phyloP scores from a whole-genome alignment of 106 monocot genomes.

The Dioscorea alata region DNA sequence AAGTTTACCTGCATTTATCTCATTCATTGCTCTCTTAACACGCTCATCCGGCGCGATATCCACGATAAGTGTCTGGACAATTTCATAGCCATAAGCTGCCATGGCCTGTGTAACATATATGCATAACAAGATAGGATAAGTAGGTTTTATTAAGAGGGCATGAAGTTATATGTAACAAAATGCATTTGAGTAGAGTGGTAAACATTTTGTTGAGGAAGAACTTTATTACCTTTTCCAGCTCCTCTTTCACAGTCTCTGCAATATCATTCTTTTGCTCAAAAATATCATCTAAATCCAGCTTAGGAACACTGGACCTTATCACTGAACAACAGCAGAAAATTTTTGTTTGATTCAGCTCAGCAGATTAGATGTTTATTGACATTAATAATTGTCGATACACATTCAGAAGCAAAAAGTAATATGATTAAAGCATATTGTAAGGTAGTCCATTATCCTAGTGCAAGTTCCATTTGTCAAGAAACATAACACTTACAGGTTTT shows the following conservation, averaged over 20 bases:
- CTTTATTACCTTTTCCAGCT: constrained; percentile 55
- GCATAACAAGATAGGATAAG: background rate
- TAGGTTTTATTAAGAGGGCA: background rate
- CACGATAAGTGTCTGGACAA: constrained; percentile 52
- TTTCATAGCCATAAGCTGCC: constrained; percentile 50
- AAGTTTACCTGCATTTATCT: constrained; percentile 50
- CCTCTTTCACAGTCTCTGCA: constrained; percentile 67
- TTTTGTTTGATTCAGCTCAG: no score
- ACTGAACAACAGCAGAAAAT: constrained; percentile 22
- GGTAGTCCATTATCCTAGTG: no score
- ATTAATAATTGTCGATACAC: no score
- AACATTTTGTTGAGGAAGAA: background rate
- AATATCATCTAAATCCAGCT: constrained; percentile 77
- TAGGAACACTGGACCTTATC: constrained; percentile 70
- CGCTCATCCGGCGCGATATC: constrained; percentile 50
- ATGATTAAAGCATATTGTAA: background rate
- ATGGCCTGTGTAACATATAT: constrained; percentile 26
- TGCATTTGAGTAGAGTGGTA: background rate
- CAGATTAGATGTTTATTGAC: no score
- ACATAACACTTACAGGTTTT: no score
- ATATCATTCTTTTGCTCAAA: constrained; percentile 93
- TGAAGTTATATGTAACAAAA: background rate
- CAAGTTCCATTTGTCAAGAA: no score
- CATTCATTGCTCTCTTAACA: constrained; percentile 62
- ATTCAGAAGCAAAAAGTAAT: background rate